Conservation (phyloP, 495 filamentous ascomycete species). For the Hypoxylon crocopeplum region DNA sequence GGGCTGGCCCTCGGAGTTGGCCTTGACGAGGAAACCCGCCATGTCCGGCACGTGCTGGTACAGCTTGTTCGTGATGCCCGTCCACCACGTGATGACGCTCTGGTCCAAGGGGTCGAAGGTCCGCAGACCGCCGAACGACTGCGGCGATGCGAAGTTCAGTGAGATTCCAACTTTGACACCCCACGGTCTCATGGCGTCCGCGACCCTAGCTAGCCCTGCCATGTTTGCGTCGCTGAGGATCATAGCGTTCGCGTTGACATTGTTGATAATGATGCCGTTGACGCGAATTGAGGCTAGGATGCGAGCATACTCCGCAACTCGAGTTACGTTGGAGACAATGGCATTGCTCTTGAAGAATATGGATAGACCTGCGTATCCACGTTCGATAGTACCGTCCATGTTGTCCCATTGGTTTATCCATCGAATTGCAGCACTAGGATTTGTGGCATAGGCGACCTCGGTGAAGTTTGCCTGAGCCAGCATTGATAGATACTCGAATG, state of each 20-base stretch:
- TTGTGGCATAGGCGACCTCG: conserved; percentile 58
- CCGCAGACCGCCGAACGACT: conserved; percentile 58
- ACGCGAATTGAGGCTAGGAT: conserved; percentile 71
- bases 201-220: conserved; percentile 65
- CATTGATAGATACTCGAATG: conserved; percentile 71
- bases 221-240: conserved; percentile 64
- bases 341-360: conserved; percentile 69
- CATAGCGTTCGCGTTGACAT: conserved; percentile 72
- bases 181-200: conserved; percentile 70
- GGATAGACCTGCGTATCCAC: conserved; percentile 72
- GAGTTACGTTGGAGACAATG: conserved; percentile 63
- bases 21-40: conserved; percentile 74
- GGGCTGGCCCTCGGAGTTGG: conserved; percentile 76
- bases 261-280: conserved; percentile 73
- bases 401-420: conserved; percentile 83
- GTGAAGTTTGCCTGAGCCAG: conserved; percentile 68
- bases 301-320: conserved; percentile 68
- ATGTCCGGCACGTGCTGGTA: conserved; percentile 69
- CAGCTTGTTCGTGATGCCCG: conserved; percentile 57
- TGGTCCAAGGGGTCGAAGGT: conserved; percentile 72
- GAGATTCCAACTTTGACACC: conserved; percentile 71
- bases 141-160: conserved; percentile 71
- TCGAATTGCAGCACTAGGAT: conserved; percentile 67
- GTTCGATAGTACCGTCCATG: conserved; percentile 71
- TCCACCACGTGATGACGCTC: conserved; percentile 68